Conservation (phyloP, 106 monocot species). For the Gastrodia elata region DNA sequence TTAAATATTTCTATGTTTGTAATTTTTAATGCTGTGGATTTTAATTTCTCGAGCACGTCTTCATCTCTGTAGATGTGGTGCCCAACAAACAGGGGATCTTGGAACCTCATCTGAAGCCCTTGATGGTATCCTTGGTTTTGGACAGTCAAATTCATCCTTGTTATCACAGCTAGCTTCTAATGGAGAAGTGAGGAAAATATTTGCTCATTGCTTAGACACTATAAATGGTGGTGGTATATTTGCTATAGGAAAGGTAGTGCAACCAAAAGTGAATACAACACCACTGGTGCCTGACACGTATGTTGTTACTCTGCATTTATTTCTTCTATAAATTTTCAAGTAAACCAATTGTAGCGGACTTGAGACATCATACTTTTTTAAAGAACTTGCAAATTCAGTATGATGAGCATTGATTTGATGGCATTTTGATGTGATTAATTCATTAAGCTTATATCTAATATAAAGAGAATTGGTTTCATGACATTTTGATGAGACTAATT, state of each 20-base stretch:
- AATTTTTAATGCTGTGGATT: neutral
- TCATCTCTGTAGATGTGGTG: constrained; percentile 33
- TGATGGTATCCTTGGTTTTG: constrained; percentile 94
- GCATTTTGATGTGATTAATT: neutral
- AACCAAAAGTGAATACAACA: constrained; percentile 82
- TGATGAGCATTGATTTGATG: neutral
- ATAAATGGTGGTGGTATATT: constrained; percentile 86
- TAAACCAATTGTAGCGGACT: neutral
- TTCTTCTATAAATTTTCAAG: neutral
- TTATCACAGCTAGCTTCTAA: constrained; percentile 68
- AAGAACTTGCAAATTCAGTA: neutral
- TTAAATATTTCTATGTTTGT: neutral
- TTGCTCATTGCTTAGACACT: constrained; percentile 92
- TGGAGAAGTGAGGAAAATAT: constrained; percentile 80
- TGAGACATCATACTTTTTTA: neutral
- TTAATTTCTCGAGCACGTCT: constrained; percentile 1
- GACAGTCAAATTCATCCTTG: constrained; percentile 83
- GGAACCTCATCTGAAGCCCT: constrained; percentile 67
- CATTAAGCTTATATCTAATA: neutral
- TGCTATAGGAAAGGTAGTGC: constrained; percentile 80
- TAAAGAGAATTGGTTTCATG: too few relatives aligned
- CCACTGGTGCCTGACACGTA: constrained; percentile 75
- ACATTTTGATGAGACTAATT: neutral
- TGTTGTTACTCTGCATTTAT: constrained; percentile 9
- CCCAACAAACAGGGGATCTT: constrained; percentile 58